Evolutionary conservation across 2,329 filamentous ascomycete genomes (phyloP), one percentile per base, ranked within the genome.

Genomic region (Aspergillus sclerotialis): DNA sequence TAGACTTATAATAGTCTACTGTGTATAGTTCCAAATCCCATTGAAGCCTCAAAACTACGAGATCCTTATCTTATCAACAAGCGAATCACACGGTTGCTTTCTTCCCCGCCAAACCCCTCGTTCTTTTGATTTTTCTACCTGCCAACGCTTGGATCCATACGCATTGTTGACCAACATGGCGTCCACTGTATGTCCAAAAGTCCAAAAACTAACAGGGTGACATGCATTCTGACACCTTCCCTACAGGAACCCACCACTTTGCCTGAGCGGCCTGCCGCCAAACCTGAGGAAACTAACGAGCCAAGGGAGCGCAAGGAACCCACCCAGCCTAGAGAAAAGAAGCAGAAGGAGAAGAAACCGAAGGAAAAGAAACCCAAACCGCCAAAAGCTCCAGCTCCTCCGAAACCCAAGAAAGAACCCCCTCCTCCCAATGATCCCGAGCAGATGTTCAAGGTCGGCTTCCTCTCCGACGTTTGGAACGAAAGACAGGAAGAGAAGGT

Each of bases 371-470:
- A 46, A 28, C 34, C 50, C 40, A 63, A 66, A 32, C 47, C 71
- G 7, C 72, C 75, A 52, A 58, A 57, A 40, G 63, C 67, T 33
- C 55, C 53, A 60, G 14, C 68, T 38, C 58, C 38, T 39, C 46
- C 33, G 33, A 56, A 55, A 28, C 42, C 42, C 8, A 45, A 56
- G n/a, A 60, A 56, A 28, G 45, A 53, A 15, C 38, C 49, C 30
- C 38, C 44, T 28, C 43, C 49, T 9, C 51, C 61, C 12, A 52
- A 52, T 30, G 67, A 70, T 30, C 65, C 67, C 0, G 73, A 84
- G 42, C 69, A 74, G 45, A 88, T 89, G 75, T 90, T 89, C 69
- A 84, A 85, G 64, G 74, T 79, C 52, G 84, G 84, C 25, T 90
- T 87, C 64, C 71, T 89, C 23, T 69, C 73, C 33, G 77, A 82